Percentiles rank a stretch among this genome's conserved stretches.
phyloP scores from a whole-genome alignment of 164 flowering plant genomes.

The Santalum album region DNA sequence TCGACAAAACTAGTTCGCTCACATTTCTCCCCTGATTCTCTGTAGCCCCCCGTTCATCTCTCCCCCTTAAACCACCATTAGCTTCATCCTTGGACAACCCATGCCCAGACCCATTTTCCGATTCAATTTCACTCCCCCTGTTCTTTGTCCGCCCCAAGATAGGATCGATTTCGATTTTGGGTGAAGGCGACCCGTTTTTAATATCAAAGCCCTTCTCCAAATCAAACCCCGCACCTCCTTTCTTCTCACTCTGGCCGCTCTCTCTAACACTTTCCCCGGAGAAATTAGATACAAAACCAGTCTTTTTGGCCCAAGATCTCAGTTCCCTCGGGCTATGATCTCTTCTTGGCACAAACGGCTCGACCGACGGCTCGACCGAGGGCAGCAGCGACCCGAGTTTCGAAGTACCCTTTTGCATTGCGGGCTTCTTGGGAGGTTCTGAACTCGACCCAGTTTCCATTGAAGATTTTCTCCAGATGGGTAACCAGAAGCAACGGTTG shows the following conservation, averaged over 20 bases:
- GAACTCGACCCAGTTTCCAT: constrained; percentile 71
- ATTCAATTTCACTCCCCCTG: constrained; percentile 45
- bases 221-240: constrained; percentile 27
- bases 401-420: constrained; percentile 18
- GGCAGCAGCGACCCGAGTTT: constrained; percentile 31
- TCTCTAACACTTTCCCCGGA: constrained; percentile 48
- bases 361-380: constrained; percentile 64
- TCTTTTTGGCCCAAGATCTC: constrained; percentile 87
- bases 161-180: constrained; percentile 76
- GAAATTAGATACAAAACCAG: constrained; percentile 68
- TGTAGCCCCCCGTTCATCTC: constrained; percentile 20
- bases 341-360: constrained; percentile 57
- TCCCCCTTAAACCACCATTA: constrained; percentile 19
- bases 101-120: constrained; percentile 17
- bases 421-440: constrained; percentile 18
- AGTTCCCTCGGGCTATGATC: constrained; percentile 70
- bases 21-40: constrained; percentile 29
- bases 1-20: constrained; percentile 19
- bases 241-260: constrained; percentile 12
- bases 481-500: not conserved
- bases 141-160: constrained; percentile 46
- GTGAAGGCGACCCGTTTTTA: constrained; percentile 38
- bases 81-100: constrained; percentile 15
- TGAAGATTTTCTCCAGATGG: constrained; percentile 20
- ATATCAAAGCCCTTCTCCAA: constrained; percentile 36